phyloP scores from a whole-genome alignment of 495 filamentous ascomycete genomes.

The Neurospora terricola region DNA sequence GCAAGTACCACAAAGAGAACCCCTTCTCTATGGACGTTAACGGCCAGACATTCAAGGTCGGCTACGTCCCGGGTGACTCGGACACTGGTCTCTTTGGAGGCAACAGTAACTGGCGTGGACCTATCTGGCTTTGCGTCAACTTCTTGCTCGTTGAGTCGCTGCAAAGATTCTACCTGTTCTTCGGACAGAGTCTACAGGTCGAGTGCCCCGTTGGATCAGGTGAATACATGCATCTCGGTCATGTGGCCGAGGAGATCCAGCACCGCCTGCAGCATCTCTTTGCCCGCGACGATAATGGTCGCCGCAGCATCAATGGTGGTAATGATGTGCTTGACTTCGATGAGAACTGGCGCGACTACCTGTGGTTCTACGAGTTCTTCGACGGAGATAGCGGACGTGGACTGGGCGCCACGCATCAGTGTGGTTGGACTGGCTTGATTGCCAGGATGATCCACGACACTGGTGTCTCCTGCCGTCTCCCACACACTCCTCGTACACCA shows the following conservation, averaged over 20 bases:
- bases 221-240: conserved; percentile 89
- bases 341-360: conserved; percentile 80
- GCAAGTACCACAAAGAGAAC: conserved; percentile 82
- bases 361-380: conserved; percentile 98
- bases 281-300: conserved; percentile 69
- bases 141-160: conserved; percentile 89
- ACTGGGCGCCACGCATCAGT: conserved; percentile 87
- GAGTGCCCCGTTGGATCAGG: conserved; percentile 93
- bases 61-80: conserved; percentile 87
- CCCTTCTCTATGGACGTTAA: conserved; percentile 96
- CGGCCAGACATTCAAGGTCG: conserved; percentile 76
- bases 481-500: conserved; percentile 85
- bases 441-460: conserved; percentile 97
- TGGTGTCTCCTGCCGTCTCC: conserved; percentile 82
- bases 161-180: conserved; percentile 90
- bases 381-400: conserved; percentile 86
- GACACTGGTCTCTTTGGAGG: conserved; percentile 90
- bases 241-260: conserved; percentile 94
- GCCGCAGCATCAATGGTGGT: conserved; percentile 73
- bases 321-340: conserved; percentile 82
- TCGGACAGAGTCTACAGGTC: conserved; percentile 75
- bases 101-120: conserved; percentile 93
- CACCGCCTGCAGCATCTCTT: conserved; percentile 91
- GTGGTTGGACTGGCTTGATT: conserved; percentile 94
- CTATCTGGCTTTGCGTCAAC: conserved; percentile 94